These are phyloP conservation scores for Akanthomyces uredinophilus DNA, from an alignment of 2,329 filamentous ascomycete genomes.

Conservation along the genomic window DNA sequence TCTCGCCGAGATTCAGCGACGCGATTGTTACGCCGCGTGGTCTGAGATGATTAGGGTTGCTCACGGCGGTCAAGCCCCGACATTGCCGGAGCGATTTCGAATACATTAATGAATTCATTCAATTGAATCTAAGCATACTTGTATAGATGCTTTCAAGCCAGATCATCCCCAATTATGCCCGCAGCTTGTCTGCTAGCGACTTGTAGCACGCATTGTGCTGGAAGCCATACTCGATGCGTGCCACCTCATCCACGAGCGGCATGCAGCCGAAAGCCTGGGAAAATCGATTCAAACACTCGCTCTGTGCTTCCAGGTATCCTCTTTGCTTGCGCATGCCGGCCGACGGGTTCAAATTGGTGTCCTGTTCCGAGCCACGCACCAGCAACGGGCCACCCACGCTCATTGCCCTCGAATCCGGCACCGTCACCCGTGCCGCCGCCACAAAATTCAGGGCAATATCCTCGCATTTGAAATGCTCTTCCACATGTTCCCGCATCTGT, in stretches of 20 bases:
- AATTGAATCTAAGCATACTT: not conserved
- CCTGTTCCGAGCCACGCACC: constrained; percentile 29
- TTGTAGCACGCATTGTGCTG: not conserved
- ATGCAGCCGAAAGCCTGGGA: constrained; percentile 30
- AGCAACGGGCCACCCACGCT: constrained; percentile 31
- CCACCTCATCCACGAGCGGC: constrained; percentile 22
- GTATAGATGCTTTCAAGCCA: not conserved
- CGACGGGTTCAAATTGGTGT: constrained; percentile 27
- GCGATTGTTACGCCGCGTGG: too few relatives aligned
- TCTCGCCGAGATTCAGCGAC: too few relatives aligned
- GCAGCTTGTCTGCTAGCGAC: not conserved
- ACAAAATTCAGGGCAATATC: constrained; percentile 37
- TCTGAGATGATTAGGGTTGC: too few relatives aligned
- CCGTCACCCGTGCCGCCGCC: constrained; percentile 23
- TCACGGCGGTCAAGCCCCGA: too few relatives aligned
- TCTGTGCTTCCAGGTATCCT: constrained; percentile 30
- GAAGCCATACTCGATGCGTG: constrained; percentile 1
- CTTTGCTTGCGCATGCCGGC: constrained; percentile 30
- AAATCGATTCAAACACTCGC: constrained; percentile 32
- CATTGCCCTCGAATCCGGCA: not conserved
- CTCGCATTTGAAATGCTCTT: constrained; percentile 36
- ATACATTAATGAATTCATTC: not conserved
- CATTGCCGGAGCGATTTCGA: too few relatives aligned
- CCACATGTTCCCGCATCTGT: constrained; percentile 32
- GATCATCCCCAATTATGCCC: not conserved